These are phyloP conservation scores for Fusarium buharicum DNA, from an alignment of 2,329 filamentous ascomycete species.

Conservation along the genomic window DNA sequence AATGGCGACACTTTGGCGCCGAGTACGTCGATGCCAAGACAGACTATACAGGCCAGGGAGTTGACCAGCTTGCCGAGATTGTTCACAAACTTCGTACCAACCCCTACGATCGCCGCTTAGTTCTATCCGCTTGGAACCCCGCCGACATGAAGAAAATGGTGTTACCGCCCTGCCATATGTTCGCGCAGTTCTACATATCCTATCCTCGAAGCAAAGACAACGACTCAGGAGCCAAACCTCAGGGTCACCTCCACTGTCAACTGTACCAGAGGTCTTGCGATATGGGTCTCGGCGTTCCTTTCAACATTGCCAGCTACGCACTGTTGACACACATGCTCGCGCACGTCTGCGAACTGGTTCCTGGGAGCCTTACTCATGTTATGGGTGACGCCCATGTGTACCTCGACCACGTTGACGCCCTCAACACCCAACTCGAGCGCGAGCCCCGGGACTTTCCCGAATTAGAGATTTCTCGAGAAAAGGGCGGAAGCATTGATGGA, in stretches of 20 bases:
- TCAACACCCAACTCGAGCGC: slow-evolving; percentile 81
- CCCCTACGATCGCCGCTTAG: slow-evolving; percentile 90
- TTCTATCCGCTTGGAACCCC: slow-evolving; percentile 95
- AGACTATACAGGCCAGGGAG: slow-evolving; percentile 88
- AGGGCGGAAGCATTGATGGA: slow-evolving; percentile 82
- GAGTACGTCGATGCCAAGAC: slow-evolving; percentile 81
- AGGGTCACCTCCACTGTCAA: slow-evolving; percentile 83
- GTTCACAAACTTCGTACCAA: slow-evolving; percentile 83
- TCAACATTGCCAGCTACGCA: slow-evolving; percentile 97
- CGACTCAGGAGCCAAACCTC: slow-evolving; percentile 54
- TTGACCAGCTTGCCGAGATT: slow-evolving; percentile 93
- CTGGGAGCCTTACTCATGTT: slow-evolving; percentile 89
- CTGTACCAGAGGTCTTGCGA: slow-evolving; percentile 95
- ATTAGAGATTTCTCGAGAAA: slow-evolving; percentile 75
- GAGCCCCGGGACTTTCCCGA: slow-evolving; percentile 85
- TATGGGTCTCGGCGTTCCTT: slow-evolving; percentile 96
- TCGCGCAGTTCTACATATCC: slow-evolving; percentile 93
- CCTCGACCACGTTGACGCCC: slow-evolving; percentile 87
- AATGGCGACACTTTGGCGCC: slow-evolving; percentile 98
- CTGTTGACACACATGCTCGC: slow-evolving; percentile 96
- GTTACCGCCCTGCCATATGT: slow-evolving; percentile 95
- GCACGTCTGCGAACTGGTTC: slow-evolving; percentile 82
- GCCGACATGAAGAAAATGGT: slow-evolving; percentile 88
- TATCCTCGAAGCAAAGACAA: slow-evolving; percentile 62
- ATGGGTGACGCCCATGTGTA: slow-evolving; percentile 99